Percentiles rank a stretch among this genome's conserved stretches.
phyloP scores from a whole-genome alignment of 768 basidiomycete species.

The Phlegmacium glaucopus region DNA sequence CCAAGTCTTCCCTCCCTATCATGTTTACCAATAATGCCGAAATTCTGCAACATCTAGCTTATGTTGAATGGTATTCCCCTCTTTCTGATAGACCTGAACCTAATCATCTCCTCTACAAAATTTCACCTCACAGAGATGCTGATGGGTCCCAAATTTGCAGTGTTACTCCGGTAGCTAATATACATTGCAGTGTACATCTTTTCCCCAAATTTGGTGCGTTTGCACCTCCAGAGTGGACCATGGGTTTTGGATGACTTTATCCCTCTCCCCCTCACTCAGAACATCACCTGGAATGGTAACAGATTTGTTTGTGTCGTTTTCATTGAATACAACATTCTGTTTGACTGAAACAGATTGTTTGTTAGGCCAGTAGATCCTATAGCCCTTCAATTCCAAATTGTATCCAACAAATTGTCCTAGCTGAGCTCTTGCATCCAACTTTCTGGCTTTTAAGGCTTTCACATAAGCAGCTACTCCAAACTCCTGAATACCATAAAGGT shows the following conservation, averaged over 20 bases:
- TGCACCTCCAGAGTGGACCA: slow-evolving; percentile 27
- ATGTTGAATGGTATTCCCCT: slow-evolving; percentile 17
- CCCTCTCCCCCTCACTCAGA: too few relatives aligned
- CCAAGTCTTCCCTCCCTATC: neutral
- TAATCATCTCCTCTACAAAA: slow-evolving; percentile 22
- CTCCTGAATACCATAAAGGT: too few relatives aligned
- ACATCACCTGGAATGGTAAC: too few relatives aligned
- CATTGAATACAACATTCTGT: too few relatives aligned
- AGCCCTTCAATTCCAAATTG: too few relatives aligned
- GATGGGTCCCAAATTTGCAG: slow-evolving; percentile 10
- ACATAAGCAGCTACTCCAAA: too few relatives aligned
- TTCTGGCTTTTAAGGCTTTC: too few relatives aligned
- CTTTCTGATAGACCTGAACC: slow-evolving; percentile 12
- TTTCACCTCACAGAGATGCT: slow-evolving; percentile 7
- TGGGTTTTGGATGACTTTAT: slow-evolving; percentile 32
- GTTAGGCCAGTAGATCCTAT: too few relatives aligned
- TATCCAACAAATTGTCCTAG: too few relatives aligned
- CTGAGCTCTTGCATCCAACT: too few relatives aligned
- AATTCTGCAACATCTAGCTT: slow-evolving; percentile 9
- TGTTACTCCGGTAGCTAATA: slow-evolving; percentile 19
- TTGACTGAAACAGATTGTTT: too few relatives aligned
- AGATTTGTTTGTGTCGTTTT: too few relatives aligned
- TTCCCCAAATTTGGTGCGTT: slow-evolving; percentile 26
- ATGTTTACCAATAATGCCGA: slow-evolving; percentile 1
- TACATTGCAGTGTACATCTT: slow-evolving; percentile 27